Conservation (phyloP, 176 grass and related monocot species). For the Bothriochloa decipiens region DNA sequence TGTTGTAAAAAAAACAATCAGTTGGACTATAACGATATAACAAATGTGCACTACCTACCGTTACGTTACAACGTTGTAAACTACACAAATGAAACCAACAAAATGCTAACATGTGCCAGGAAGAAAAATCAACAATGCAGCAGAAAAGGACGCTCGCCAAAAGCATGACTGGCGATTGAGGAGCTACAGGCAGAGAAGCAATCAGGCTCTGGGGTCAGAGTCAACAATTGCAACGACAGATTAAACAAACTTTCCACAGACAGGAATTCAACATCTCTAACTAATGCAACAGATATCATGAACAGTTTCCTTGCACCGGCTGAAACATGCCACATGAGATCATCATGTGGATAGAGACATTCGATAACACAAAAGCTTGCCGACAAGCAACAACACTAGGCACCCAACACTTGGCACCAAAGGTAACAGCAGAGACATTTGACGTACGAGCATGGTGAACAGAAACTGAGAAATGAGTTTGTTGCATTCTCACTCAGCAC, state of each 20-base stretch:
- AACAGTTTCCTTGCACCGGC: constrained; percentile 10
- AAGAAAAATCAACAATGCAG: not conserved
- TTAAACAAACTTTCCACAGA: constrained; percentile 27
- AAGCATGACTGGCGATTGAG: not conserved
- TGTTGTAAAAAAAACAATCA: no score
- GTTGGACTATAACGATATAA: not conserved
- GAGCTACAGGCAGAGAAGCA: not conserved
- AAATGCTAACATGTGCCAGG: not conserved
- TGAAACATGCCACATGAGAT: constrained; percentile 28
- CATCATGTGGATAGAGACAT: constrained; percentile 42
- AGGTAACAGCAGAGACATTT: constrained; percentile 29
- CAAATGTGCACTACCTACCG: not conserved
- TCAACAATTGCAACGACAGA: constrained; percentile 46
- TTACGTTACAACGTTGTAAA: not conserved
- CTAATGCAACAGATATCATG: constrained; percentile 13
- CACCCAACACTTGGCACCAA: constrained; percentile 10
- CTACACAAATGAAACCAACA: not conserved
- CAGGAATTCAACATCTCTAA: constrained; percentile 52
- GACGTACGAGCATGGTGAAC: not conserved
- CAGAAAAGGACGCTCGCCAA: not conserved
- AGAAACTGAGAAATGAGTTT: constrained; percentile 41
- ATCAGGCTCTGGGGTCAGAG: constrained; percentile 21
- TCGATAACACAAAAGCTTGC: constrained; percentile 25
- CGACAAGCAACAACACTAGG: constrained; percentile 32
- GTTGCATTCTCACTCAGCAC: constrained; percentile 47